A percentile compares a stretch with the other conserved stretches of the same genome.
Conservation (phyloP, 2,329 filamentous ascomycete species). For the Penicillium sumatraense region DNA sequence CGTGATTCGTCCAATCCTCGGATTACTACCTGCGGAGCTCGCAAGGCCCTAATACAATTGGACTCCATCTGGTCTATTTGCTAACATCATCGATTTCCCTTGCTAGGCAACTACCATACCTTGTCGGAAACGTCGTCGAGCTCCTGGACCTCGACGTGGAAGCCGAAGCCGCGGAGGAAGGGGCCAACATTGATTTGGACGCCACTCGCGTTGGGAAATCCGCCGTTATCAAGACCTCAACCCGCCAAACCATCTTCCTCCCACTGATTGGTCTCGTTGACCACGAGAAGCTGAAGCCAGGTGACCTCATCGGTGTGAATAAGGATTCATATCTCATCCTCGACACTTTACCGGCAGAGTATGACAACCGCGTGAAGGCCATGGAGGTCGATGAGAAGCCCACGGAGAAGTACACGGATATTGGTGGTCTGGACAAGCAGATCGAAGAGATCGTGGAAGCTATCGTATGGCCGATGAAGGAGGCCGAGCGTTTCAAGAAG, state of each 20-base stretch:
- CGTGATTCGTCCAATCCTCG: neutral
- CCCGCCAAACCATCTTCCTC: conserved; percentile 96
- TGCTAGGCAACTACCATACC: conserved; percentile 88
- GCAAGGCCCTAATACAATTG: neutral
- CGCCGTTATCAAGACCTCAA: conserved; percentile 98
- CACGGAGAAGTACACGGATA: conserved; percentile 97
- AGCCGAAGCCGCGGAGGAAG: conserved; percentile 94
- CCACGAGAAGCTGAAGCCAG: conserved; percentile 91
- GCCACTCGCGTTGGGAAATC: conserved; percentile 97
- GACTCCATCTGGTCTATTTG: conserved; percentile 6
- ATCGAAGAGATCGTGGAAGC: conserved; percentile 98
- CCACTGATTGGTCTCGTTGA: conserved; percentile 97
- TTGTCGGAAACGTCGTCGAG: conserved; percentile 98
- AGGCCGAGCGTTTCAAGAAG: conserved; percentile 98
- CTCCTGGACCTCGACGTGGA: conserved; percentile 95
- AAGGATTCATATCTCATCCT: conserved; percentile 98
- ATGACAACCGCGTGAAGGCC: conserved; percentile 97
- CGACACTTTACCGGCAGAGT: conserved; percentile 95
- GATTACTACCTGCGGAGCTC: conserved; percentile 18
- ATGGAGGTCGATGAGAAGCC: conserved; percentile 99
- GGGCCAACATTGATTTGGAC: conserved; percentile 97
- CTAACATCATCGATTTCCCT: conserved; percentile 16
- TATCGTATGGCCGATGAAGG: conserved; percentile 99
- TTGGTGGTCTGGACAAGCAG: conserved; percentile 96
- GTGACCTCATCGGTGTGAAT: conserved; percentile 96